A percentile compares a stretch with the other conserved stretches of the same genome.
Conservation (phyloP, 2,329 filamentous ascomycete genomes). For the Coniochaeta sp. region DNA sequence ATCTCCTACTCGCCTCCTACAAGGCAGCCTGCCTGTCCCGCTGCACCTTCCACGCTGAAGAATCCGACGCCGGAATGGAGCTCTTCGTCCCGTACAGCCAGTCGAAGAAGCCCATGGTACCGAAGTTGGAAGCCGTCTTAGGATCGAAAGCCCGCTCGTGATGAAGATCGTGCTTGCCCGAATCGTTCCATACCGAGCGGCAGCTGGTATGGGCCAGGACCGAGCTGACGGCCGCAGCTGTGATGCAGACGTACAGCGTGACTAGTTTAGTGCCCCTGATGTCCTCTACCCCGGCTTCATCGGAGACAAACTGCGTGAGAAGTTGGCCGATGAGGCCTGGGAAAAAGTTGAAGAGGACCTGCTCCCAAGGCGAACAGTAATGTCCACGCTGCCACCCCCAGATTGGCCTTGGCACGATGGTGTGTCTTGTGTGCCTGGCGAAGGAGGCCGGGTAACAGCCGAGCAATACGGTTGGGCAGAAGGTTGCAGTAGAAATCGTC, state of each 20-base stretch:
- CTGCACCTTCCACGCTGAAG: not conserved
- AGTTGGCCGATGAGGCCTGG: not conserved
- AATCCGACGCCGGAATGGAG: not conserved
- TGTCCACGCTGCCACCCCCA: constrained; percentile 1
- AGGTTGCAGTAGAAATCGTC: not conserved
- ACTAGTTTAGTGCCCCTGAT: constrained; percentile 1
- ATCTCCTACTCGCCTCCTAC: not conserved
- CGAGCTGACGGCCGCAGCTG: constrained; percentile 1
- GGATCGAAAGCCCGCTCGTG: constrained; percentile 1
- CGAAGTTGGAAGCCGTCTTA: constrained; percentile 1
- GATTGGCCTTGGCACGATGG: not conserved
- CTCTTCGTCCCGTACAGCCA: constrained; percentile 2
- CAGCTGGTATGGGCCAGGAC: constrained; percentile 1
- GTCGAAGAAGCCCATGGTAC: constrained; percentile 1
- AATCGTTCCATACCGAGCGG: constrained; percentile 1
- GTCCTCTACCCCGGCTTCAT: not conserved
- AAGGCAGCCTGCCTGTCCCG: constrained; percentile 1
- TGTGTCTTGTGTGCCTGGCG: not conserved
- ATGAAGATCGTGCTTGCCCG: constrained; percentile 2
- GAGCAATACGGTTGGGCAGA: not conserved
- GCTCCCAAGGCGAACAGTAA: constrained; percentile 2
- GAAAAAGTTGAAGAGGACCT: constrained; percentile 1
- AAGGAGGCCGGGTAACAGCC: not conserved
- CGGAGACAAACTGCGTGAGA: not conserved
- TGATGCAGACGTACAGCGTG: constrained; percentile 1